These are phyloP conservation scores for Phialemoniopsis sp. DNA, from an alignment of 2,329 filamentous ascomycete genomes.

Conservation along the genomic window DNA sequence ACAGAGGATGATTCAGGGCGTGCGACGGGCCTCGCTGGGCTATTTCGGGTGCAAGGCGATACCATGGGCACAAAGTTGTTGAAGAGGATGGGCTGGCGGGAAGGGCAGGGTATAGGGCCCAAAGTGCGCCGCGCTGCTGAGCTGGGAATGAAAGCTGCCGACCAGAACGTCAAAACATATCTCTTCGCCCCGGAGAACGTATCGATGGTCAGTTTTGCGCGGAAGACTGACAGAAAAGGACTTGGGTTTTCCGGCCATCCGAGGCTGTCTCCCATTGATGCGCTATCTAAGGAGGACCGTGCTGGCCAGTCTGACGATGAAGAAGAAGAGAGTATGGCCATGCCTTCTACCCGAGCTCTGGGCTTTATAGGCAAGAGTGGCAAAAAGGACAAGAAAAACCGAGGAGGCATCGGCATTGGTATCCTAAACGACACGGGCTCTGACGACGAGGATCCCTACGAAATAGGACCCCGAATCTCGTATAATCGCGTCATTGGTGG, in stretches of 20 bases:
- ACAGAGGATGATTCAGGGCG: conserved; percentile 50
- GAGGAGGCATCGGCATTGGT: conserved; percentile 79
- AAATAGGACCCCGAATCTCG: conserved; percentile 84
- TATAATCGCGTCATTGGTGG: conserved; percentile 80
- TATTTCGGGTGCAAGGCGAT: conserved; percentile 70
- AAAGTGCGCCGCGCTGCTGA: conserved; percentile 74
- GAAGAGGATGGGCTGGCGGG: conserved; percentile 92
- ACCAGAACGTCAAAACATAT: conserved; percentile 47
- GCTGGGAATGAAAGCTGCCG: conserved; percentile 45
- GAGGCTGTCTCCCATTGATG: conserved; percentile 36
- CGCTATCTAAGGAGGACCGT: conserved; percentile 16
- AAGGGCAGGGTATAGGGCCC: conserved; percentile 88
- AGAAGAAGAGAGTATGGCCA: conserved; percentile 32
- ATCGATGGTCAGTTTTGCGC: conserved; percentile 59
- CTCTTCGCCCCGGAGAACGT: conserved; percentile 85
- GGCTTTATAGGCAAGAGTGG: conserved; percentile 18
- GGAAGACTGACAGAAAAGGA: conserved; percentile 66
- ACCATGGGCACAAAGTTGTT: conserved; percentile 84
- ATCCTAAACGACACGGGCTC: conserved; percentile 90
- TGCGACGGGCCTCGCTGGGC: conserved; percentile 57
- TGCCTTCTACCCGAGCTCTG: conserved; percentile 18
- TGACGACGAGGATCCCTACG: conserved; percentile 92
- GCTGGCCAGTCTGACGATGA: conserved; percentile 36
- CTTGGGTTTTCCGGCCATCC: conserved; percentile 62
- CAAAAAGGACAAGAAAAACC: conserved; percentile 47